Conservation (phyloP, 371 early-diverging fungal species). For the Apophysomyces sp. region DNA sequence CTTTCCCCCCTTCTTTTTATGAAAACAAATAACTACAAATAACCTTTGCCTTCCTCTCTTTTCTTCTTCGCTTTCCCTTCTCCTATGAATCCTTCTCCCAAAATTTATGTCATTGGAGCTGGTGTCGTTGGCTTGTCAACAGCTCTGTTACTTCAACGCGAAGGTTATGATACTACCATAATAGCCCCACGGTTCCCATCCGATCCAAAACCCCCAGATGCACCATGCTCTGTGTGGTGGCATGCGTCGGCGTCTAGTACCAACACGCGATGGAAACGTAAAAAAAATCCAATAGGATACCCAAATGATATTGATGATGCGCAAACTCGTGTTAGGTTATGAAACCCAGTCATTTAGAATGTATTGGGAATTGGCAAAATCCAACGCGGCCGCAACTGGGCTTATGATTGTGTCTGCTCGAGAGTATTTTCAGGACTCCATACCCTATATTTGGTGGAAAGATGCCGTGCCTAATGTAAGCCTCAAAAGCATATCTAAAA, state of each 20-base stretch:
- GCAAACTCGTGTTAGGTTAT: neutral
- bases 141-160: neutral
- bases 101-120: neutral
- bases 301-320: too few relatives aligned
- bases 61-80: neutral
- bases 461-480: neutral
- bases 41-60: neutral
- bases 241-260: neutral
- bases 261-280: neutral
- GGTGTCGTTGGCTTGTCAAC: neutral
- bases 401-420: neutral
- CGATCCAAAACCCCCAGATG: neutral
- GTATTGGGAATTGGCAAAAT: neutral
- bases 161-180: neutral
- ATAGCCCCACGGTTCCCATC: neutral
- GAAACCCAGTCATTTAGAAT: neutral
- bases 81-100: neutral
- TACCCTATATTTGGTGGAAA: neutral
- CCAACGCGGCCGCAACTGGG: neutral
- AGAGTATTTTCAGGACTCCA: neutral
- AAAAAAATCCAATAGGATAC: neutral
- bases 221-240: neutral
- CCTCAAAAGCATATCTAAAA: neutral
- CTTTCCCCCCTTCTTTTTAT: too few relatives aligned
- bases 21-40: neutral